Conservation (phyloP, 805 yeast genomes). For the Saccharomycodes ludwigii region DNA sequence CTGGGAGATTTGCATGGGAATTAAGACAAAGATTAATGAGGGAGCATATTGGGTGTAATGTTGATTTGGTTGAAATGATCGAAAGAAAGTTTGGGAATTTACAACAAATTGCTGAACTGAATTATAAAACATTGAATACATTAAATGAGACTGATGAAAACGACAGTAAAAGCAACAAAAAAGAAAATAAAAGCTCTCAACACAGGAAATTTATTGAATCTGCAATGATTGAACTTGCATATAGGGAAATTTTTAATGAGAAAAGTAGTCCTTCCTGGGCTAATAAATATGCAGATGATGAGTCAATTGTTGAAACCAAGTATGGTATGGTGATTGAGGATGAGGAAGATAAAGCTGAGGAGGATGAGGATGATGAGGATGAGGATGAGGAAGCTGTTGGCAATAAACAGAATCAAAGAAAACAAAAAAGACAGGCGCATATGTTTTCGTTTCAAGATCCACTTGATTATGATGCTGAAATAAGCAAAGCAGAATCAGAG, state of each 20-base stretch:
- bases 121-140: constrained; percentile 16
- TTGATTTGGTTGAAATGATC: constrained; percentile 69
- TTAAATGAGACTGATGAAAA: constrained; percentile 5
- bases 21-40: constrained; percentile 87
- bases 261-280: constrained; percentile 30
- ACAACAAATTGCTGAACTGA: constrained; percentile 23
- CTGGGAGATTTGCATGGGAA: constrained; percentile 81
- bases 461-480: too few relatives aligned
- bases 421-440: too few relatives aligned
- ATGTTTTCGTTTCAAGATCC: too few relatives aligned
- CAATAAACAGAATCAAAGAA: background rate
- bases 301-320: too few relatives aligned
- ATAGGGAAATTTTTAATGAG: constrained; percentile 48
- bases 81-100: constrained; percentile 53
- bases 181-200: too few relatives aligned
- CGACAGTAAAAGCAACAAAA: constrained; percentile 3
- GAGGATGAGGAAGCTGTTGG: constrained; percentile 6
- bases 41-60: constrained; percentile 91
- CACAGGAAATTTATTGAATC: constrained; percentile 34
- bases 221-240: constrained; percentile 64
- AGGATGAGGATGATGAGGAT: constrained; percentile 11
- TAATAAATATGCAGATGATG: constrained; percentile 30
- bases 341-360: constrained; percentile 2
- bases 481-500: too few relatives aligned
- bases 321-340: constrained; percentile 6